A percentile compares a stretch with the other conserved stretches of the same genome.
These are phyloP conservation scores for Aspergillus calidoustus DNA, from an alignment of 2,329 filamentous ascomycete species.

Conservation along the genomic window DNA sequence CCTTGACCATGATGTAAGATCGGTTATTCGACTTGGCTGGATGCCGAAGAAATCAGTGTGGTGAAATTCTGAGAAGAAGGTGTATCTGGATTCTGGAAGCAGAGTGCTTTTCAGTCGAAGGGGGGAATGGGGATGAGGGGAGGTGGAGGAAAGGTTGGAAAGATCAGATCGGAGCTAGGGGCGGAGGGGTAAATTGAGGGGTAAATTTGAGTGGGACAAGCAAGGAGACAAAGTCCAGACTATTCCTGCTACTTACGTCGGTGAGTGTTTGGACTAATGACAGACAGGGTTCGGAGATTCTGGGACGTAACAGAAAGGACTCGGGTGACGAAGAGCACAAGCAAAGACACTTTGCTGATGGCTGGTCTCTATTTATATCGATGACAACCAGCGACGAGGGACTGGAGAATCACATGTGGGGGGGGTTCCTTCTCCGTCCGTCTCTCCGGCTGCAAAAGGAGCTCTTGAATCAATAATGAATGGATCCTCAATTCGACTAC, in stretches of 20 bases:
- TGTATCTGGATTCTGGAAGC: too few species aligned
- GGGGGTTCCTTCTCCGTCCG: slow-evolving; percentile 7
- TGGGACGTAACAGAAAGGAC: slow-evolving; percentile 6
- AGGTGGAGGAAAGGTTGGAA: slow-evolving; percentile 13
- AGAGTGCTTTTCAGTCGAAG: too few species aligned
- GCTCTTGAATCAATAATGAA: background rate
- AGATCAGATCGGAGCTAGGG: background rate
- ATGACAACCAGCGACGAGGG: background rate
- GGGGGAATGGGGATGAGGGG: background rate
- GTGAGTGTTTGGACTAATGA: slow-evolving; percentile 13
- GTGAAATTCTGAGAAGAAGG: background rate
- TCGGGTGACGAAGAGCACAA: background rate
- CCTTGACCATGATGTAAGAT: slow-evolving; percentile 53
- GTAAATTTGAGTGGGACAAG: slow-evolving; percentile 15
- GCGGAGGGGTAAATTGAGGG: slow-evolving; percentile 23
- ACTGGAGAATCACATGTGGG: slow-evolving; percentile 27
- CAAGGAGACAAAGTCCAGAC: slow-evolving; percentile 2
- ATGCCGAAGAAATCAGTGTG: slow-evolving; percentile 5
- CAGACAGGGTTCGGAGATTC: background rate
- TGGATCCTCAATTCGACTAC: background rate
- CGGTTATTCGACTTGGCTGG: slow-evolving; percentile 12
- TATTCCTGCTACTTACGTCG: slow-evolving; percentile 16
- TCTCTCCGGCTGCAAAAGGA: slow-evolving; percentile 7
- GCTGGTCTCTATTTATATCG: slow-evolving; percentile 12
- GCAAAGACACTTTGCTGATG: background rate